These are phyloP conservation scores for Geotrichum cucujoidarum DNA, from an alignment of 1,139 yeast genomes.

Conservation along the genomic window DNA sequence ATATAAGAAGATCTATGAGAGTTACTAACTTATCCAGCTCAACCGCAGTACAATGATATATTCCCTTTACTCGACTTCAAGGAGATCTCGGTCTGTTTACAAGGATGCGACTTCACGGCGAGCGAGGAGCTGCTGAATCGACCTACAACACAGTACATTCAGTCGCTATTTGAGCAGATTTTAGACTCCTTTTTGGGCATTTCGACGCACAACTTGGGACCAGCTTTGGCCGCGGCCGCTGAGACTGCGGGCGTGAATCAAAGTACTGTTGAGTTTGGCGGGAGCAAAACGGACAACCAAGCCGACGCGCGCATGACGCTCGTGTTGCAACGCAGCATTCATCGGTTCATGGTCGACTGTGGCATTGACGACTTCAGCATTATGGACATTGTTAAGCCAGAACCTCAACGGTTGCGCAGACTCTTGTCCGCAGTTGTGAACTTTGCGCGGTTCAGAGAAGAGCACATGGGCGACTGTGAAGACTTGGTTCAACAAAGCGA, in stretches of 20 bases:
- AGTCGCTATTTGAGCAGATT: constrained; percentile 61
- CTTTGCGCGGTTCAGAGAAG: constrained; percentile 75
- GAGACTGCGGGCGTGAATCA: constrained; percentile 23
- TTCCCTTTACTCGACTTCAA: constrained; percentile 65
- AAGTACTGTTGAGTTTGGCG: constrained; percentile 34
- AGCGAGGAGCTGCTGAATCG: constrained; percentile 57
- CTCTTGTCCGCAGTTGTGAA: constrained; percentile 79
- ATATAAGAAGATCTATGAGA: background rate
- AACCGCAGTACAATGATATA: constrained; percentile 30
- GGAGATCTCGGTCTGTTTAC: constrained; percentile 60
- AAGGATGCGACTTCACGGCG: constrained; percentile 53
- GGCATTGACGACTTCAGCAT: constrained; percentile 76
- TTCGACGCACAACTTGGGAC: constrained; percentile 45
- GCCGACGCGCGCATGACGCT: constrained; percentile 41
- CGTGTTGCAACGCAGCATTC: constrained; percentile 55
- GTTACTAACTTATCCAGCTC: constrained; percentile 6
- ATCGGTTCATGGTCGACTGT: constrained; percentile 60
- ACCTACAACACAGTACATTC: constrained; percentile 64
- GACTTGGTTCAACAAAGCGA: constrained; percentile 55
- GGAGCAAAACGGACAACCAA: constrained; percentile 29
- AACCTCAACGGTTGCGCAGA: constrained; percentile 56
- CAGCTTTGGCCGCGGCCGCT: constrained; percentile 29
- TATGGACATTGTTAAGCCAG: constrained; percentile 68
- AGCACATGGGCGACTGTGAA: constrained; percentile 62
- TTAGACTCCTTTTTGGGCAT: constrained; percentile 66